A percentile compares a stretch with the other conserved stretches of the same genome.
phyloP scores from a whole-genome alignment of 2,329 filamentous ascomycete species.

The Plenodomus lindquistii region DNA sequence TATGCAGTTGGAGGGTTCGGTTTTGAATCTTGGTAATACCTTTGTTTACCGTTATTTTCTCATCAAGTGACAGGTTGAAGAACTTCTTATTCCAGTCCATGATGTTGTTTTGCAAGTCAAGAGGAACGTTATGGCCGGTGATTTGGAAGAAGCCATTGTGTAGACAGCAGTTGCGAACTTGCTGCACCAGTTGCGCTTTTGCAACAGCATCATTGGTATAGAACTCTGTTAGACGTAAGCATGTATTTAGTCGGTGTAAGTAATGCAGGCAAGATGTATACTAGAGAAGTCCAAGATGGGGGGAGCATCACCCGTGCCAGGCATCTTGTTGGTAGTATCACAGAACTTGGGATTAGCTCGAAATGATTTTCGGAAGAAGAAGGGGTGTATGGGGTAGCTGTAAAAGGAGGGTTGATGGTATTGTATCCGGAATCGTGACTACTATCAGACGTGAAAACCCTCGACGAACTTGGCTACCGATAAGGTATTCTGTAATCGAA shows the following conservation, averaged over 20 bases:
- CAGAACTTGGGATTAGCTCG: no score
- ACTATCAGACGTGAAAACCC: no score
- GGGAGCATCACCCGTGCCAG: conserved; percentile 24
- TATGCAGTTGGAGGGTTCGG: no score
- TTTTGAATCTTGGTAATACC: no score
- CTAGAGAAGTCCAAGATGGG: conserved; percentile 35
- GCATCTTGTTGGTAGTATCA: no score
- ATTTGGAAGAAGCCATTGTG: conserved; percentile 54
- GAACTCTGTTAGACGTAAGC: conserved; percentile 31
- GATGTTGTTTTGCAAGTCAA: conserved; percentile 44
- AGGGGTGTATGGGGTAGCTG: no score
- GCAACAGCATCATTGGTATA: conserved; percentile 25
- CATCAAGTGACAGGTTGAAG: conserved; percentile 47
- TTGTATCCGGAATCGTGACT: no score
- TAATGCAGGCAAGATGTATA: conserved; percentile 6
- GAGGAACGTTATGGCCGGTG: conserved; percentile 46
- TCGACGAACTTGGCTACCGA: no score
- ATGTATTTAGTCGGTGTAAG: not conserved
- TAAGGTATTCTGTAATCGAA: no score
- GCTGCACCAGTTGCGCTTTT: conserved; percentile 31
- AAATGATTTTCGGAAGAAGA: no score
- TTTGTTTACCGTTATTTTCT: conserved; percentile 49
- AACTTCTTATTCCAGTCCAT: conserved; percentile 48
- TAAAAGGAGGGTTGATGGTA: no score
- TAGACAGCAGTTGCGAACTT: conserved; percentile 36